These are phyloP conservation scores for Onygenales sp. DNA, from an alignment of 2,329 filamentous ascomycete species.

Conservation along the genomic window DNA sequence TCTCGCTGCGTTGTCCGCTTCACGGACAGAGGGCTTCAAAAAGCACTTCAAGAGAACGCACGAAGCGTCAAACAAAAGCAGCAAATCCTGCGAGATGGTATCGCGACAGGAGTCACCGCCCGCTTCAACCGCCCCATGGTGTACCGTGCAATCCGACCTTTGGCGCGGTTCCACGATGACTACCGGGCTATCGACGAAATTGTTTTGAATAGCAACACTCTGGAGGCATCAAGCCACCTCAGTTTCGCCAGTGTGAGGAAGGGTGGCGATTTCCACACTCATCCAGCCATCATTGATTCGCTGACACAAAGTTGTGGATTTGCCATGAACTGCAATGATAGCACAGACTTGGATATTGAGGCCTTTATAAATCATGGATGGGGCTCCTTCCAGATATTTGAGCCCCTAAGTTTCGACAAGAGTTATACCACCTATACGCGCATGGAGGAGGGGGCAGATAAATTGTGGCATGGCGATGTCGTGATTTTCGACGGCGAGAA, in stretches of 20 bases:
- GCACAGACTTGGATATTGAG: slow-evolving; percentile 15
- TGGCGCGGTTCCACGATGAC: slow-evolving; percentile 47
- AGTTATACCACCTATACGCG: slow-evolving; percentile 21
- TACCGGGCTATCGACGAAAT: slow-evolving; percentile 42
- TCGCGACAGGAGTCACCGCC: slow-evolving; percentile 8
- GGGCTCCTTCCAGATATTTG: slow-evolving; percentile 19
- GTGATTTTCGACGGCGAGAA: slow-evolving; percentile 13
- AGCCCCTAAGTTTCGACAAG: slow-evolving; percentile 13
- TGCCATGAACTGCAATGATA: slow-evolving; percentile 26
- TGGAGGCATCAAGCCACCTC: slow-evolving; percentile 37
- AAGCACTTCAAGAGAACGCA: slow-evolving; percentile 9
- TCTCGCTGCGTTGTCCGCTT: slow-evolving; percentile 14
- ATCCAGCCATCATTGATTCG: slow-evolving; percentile 28
- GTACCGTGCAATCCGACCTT: slow-evolving; percentile 38
- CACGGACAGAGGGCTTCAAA: slow-evolving; percentile 10
- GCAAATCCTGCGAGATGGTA: slow-evolving; percentile 11
- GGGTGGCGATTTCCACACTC: slow-evolving; percentile 29
- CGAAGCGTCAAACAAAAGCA: slow-evolving; percentile 9
- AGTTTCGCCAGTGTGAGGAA: slow-evolving; percentile 40
- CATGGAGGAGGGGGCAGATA: slow-evolving; percentile 16
- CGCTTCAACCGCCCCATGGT: slow-evolving; percentile 14
- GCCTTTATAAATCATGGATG: slow-evolving; percentile 30
- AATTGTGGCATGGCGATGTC: slow-evolving; percentile 10
- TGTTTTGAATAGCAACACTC: slow-evolving; percentile 40
- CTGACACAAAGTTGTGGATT: slow-evolving; percentile 29